Base-by-base conservation (phyloP, 2,329 filamentous ascomycete species). In the Claviceps purpurea region DNA sequence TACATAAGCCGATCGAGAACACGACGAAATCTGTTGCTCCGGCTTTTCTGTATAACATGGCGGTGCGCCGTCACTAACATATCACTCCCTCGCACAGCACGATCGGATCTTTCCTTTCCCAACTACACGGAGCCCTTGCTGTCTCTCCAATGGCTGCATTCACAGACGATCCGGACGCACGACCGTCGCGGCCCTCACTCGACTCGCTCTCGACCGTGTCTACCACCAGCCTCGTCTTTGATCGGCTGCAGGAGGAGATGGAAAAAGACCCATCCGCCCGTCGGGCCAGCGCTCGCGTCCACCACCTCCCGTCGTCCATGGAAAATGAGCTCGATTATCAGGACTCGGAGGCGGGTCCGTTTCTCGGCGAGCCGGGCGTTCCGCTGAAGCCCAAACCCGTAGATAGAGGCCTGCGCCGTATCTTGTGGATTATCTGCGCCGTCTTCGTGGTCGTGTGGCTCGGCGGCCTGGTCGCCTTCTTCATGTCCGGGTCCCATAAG, bases 201-300 rank as follows among this genome's bases (percentile, higher is more conserved):
- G 77, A 76, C 56, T 88, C 87, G 3, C 66, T 79, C 46, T 87
- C 85, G n/a, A 85, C 84, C 42, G 82, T 82, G n/a, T 93, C 87
- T 38, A 91, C 87, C 11, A 89, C 85, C 4, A 91, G 87, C 60
- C 74, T 93, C 14, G 80, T 93, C 51, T 87, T 93, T 63, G 87
- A 93, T 58, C 81, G 84, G 56, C 76, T 91, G 58, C 77, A 79
- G 60, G 82, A 87, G 63, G 63, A 73, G 65, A 62, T 58, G 53
- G 66, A 70, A 53, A 68, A 68, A 59, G 58, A 62, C 18, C 50
- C 53, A 2, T 52, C 22, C 10, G 38, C 34, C 48, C 57, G 48
- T 58, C 59, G 40, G 52, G 59, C 50, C 54, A 49, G 54, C 43
- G 41, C 47, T 39, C 56, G 50, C 39, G 60, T 49, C 58, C 55